These are phyloP conservation scores for Microstroma glucosiphilum DNA, from an alignment of 1,284 basidiomycete genomes.

Conservation along the genomic window DNA sequence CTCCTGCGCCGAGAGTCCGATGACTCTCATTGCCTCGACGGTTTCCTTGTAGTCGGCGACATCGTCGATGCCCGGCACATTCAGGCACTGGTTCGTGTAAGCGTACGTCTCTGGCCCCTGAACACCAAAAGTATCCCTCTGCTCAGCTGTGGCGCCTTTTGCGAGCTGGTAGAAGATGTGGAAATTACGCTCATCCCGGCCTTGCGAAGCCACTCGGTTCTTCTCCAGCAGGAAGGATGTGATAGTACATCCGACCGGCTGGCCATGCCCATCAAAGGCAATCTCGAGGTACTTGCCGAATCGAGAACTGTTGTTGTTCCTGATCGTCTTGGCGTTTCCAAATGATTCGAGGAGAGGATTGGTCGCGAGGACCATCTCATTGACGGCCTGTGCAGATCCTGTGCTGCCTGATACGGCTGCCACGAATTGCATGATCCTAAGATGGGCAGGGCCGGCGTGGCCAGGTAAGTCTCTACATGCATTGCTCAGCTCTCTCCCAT, in stretches of 20 bases:
- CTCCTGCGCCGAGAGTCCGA: conserved; percentile 76
- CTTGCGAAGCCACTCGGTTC: conserved; percentile 88
- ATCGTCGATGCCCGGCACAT: conserved; percentile 88
- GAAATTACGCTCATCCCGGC: conserved; percentile 93
- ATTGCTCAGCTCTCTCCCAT: neutral
- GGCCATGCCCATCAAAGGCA: conserved; percentile 89
- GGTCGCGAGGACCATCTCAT: conserved; percentile 99
- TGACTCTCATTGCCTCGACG: conserved; percentile 86
- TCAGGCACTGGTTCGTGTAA: conserved; percentile 84
- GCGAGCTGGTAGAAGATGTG: conserved; percentile 99
- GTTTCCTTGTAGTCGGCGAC: conserved; percentile 80
- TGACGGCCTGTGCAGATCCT: conserved; percentile 69
- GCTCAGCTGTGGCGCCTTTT: conserved; percentile 80
- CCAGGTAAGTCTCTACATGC: conserved; percentile 73
- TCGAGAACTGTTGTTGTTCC: conserved; percentile 97
- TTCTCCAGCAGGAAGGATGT: conserved; percentile 98
- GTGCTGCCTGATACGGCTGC: conserved; percentile 83
- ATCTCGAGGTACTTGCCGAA: conserved; percentile 99
- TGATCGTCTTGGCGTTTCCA: conserved; percentile 95
- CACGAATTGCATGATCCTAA: conserved; percentile 96
- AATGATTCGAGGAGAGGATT: conserved; percentile 97
- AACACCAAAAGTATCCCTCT: conserved; percentile 89
- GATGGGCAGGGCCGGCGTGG: conserved; percentile 67
- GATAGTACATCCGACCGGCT: conserved; percentile 94
- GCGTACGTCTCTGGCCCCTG: conserved; percentile 93